These are phyloP conservation scores for Gossypium rotundifolium DNA, from an alignment of 345 rosid genomes.

Conservation along the genomic window DNA sequence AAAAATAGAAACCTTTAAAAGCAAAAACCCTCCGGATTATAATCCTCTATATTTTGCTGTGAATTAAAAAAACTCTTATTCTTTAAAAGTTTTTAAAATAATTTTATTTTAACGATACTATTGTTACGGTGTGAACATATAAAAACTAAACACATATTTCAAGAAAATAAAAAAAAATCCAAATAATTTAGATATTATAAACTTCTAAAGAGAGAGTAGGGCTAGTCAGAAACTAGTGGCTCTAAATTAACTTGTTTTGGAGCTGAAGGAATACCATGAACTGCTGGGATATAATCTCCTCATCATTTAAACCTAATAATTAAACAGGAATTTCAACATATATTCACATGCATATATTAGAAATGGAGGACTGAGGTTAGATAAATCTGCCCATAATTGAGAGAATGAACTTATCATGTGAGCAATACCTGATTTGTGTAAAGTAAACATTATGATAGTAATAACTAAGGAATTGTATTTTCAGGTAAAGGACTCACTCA, in stretches of 20 bases:
- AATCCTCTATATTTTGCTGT: too few relatives aligned
- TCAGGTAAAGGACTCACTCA: conserved; percentile 4
- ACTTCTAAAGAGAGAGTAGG: not conserved
- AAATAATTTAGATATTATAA: not conserved
- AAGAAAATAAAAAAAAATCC: not conserved
- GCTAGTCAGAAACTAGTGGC: not conserved
- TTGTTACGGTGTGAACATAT: too few relatives aligned
- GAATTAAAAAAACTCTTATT: too few relatives aligned
- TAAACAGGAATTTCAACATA: not conserved
- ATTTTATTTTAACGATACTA: too few relatives aligned
- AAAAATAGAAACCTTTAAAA: too few relatives aligned
- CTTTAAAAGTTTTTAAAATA: too few relatives aligned
- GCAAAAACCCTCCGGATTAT: too few relatives aligned
- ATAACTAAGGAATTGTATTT: not conserved
- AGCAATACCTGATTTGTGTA: not conserved
- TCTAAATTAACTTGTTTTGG: not conserved
- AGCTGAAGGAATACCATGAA: not conserved
- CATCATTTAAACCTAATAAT: not conserved
- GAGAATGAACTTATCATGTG: conserved; percentile 1
- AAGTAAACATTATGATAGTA: not conserved
- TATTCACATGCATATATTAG: not conserved
- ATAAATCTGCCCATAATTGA: not conserved
- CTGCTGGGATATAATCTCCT: not conserved
- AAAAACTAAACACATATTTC: not conserved
- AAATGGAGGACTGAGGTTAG: not conserved